These are phyloP conservation scores for Stephanodiscus minutulus DNA, from an alignment of 108 stramenopile genomes.

Conservation along the genomic window DNA sequence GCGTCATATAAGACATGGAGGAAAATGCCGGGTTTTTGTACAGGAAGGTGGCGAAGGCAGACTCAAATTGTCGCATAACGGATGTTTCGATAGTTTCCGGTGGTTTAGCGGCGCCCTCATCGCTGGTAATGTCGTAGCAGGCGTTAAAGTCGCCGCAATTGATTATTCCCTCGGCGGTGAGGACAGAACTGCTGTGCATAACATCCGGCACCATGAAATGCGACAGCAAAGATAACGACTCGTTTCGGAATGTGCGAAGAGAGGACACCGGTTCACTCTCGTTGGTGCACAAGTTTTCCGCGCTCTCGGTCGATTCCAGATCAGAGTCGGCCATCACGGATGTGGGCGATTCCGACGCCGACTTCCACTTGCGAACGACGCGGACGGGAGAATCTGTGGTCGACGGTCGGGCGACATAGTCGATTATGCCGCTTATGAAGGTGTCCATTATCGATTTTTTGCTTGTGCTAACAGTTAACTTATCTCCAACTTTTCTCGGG, in stretches of 20 bases:
- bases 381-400: constrained; percentile 45
- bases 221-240: constrained; percentile 1
- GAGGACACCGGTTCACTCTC: constrained; percentile 5
- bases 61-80: constrained; percentile 33
- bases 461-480: not conserved
- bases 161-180: constrained; percentile 39
- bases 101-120: not conserved
- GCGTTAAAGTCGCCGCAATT: not conserved
- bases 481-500: not conserved
- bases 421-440: constrained; percentile 43
- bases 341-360: constrained; percentile 1
- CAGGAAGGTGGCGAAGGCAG: constrained; percentile 43
- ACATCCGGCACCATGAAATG: constrained; percentile 1
- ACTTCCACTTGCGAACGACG: constrained; percentile 27
- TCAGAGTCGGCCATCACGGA: not conserved
- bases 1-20: constrained; percentile 38
- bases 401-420: constrained; percentile 43
- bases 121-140: constrained; percentile 4
- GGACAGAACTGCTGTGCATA: constrained; percentile 12
- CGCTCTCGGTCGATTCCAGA: constrained; percentile 7
- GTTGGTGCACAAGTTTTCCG: not conserved
- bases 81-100: constrained; percentile 20
- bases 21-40: constrained; percentile 47
- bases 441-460: constrained; percentile 15
- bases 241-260: not conserved